Percentiles rank a stretch among this genome's conserved stretches.
These are phyloP conservation scores for Isatis tinctoria DNA, from an alignment of 345 rosid genomes.

Conservation along the genomic window DNA sequence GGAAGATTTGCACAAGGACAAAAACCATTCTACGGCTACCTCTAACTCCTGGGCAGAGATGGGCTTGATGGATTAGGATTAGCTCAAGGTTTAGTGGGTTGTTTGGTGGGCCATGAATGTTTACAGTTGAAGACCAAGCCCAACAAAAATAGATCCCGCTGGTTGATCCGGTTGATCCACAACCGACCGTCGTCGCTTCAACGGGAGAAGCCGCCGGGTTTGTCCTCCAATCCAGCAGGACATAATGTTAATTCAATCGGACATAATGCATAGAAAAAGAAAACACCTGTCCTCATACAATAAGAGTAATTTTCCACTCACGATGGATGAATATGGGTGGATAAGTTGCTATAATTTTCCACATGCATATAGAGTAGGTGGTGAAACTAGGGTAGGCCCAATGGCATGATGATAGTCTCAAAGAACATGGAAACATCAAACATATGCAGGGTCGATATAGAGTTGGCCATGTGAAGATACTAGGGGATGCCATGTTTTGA, in stretches of 20 bases:
- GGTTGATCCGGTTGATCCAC: no score
- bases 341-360: not conserved
- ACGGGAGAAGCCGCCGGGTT: no score
- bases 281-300: not conserved
- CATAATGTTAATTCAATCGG: not conserved
- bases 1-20: no score
- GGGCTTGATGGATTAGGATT: no score
- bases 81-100: no score
- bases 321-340: not conserved
- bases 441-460: constrained; percentile 11
- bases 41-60: no score
- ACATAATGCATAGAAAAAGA: not conserved
- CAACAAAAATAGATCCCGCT: no score
- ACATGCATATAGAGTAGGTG: constrained; percentile 14
- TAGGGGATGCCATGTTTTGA: constrained; percentile 10
- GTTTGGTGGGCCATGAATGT: no score
- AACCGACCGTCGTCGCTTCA: no score
- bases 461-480: constrained; percentile 12
- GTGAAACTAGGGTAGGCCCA: constrained; percentile 17
- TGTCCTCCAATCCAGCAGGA: no score
- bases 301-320: not conserved
- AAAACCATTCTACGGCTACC: no score
- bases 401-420: not conserved
- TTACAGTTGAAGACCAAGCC: no score
- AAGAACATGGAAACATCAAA: constrained; percentile 5